Evolutionary conservation across 192 early-diverging fungal species (phyloP).

Genomic region (Linnemannia schmuckeri): DNA sequence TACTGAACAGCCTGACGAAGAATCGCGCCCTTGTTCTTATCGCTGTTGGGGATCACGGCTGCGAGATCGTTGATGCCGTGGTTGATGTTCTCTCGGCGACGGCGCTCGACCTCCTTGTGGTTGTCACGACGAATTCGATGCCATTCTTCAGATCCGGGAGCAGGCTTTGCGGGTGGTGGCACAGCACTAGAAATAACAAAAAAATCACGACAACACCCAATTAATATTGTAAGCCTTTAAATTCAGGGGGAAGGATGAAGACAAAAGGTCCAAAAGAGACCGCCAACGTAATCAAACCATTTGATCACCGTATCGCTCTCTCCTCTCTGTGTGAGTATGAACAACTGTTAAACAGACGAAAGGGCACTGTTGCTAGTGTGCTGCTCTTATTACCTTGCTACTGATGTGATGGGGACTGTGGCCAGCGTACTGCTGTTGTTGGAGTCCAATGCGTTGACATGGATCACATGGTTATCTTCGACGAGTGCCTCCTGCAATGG

Average conservation of each 20-base stretch:
- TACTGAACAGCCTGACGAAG: conserved; percentile 81
- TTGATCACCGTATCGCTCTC: too few species aligned
- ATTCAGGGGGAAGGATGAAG: too few species aligned
- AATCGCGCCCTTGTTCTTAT: conserved; percentile 83
- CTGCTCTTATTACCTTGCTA: conserved; percentile 12
- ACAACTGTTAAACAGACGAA: not conserved
- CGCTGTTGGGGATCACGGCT: conserved; percentile 71
- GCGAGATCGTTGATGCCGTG: conserved; percentile 82
- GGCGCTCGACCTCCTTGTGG: conserved; percentile 90
- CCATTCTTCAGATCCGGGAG: conserved; percentile 79
- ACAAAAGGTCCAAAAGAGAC: too few species aligned
- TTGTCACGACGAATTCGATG: conserved; percentile 73
- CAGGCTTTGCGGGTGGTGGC: conserved; percentile 56
- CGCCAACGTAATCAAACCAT: too few species aligned
- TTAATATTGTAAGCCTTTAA: not conserved
- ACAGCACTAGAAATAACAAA: not conserved
- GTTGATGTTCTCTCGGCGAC: conserved; percentile 88
- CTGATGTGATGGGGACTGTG: conserved; percentile 29
- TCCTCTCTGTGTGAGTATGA: too few species aligned
- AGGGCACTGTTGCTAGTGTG: not conserved
- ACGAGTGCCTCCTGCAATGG: not conserved
- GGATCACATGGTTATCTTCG: conserved; percentile 18
- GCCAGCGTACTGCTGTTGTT: conserved; percentile 28
- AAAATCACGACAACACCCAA: not conserved
- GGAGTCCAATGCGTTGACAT: conserved; percentile 16